These are phyloP conservation scores for Paramyrothecium roridum DNA, from an alignment of 2,329 filamentous ascomycete genomes.

Conservation along the genomic window DNA sequence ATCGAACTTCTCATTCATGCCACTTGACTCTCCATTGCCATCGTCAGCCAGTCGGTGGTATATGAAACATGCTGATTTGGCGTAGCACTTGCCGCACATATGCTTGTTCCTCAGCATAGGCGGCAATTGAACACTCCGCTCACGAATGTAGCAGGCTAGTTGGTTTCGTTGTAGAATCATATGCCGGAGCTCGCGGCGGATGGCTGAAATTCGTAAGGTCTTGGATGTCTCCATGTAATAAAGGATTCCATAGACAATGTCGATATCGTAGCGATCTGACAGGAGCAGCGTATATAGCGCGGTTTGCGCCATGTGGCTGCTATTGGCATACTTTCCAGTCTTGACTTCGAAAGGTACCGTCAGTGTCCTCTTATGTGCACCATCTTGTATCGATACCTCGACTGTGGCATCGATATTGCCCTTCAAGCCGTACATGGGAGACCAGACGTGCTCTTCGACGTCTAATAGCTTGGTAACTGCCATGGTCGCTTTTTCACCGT, in stretches of 20 bases:
- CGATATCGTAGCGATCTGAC: constrained; percentile 91
- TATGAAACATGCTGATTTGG: constrained; percentile 84
- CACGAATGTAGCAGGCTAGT: constrained; percentile 78
- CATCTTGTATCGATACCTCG: constrained; percentile 77
- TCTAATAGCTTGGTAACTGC: constrained; percentile 92
- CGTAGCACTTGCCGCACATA: constrained; percentile 84
- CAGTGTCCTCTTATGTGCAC: constrained; percentile 62
- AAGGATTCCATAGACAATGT: constrained; percentile 84
- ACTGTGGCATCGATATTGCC: constrained; percentile 98
- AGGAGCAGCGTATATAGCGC: constrained; percentile 89
- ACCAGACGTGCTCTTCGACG: constrained; percentile 98
- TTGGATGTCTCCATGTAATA: constrained; percentile 94
- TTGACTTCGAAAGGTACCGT: constrained; percentile 95
- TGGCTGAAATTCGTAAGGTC: constrained; percentile 78
- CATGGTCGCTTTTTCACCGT: constrained; percentile 73
- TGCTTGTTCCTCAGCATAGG: constrained; percentile 81
- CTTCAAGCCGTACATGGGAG: constrained; percentile 93
- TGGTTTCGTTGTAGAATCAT: constrained; percentile 97
- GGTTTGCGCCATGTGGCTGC: constrained; percentile 87
- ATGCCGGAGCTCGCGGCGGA: constrained; percentile 84
- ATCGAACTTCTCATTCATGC: constrained; percentile 77
- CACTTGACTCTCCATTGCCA: constrained; percentile 77
- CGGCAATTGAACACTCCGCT: constrained; percentile 75
- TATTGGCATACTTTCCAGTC: constrained; percentile 80
- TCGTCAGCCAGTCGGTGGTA: constrained; percentile 90